A percentile compares a stretch with the other conserved stretches of the same genome.
Evolutionary conservation across 2,329 filamentous ascomycete species (phyloP).

Genomic region (Beauveria asiatica): DNA sequence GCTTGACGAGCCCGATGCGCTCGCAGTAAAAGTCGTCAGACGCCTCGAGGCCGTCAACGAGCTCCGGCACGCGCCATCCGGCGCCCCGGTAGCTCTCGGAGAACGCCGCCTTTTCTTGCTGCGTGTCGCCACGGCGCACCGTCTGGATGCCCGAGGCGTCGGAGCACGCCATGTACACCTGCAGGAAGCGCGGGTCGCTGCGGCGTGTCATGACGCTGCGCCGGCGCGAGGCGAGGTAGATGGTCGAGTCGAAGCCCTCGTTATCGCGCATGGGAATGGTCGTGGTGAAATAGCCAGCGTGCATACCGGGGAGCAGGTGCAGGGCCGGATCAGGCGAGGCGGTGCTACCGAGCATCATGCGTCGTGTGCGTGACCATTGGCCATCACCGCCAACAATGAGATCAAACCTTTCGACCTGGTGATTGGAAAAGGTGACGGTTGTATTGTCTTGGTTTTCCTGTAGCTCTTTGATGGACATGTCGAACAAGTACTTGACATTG

Average conservation of each 20-base stretch:
- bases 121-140: slow-evolving; percentile 22
- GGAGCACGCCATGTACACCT: slow-evolving; percentile 29
- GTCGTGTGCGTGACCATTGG: slow-evolving; percentile 39
- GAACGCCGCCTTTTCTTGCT: slow-evolving; percentile 31
- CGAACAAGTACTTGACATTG: slow-evolving; percentile 22
- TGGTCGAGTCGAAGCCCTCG: slow-evolving; percentile 23
- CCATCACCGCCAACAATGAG: slow-evolving; percentile 49
- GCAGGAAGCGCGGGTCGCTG: slow-evolving; percentile 26
- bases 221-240: slow-evolving; percentile 26
- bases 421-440: slow-evolving; percentile 33
- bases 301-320: slow-evolving; percentile 17
- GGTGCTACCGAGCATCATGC: slow-evolving; percentile 27
- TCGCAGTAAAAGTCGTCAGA: slow-evolving; percentile 38
- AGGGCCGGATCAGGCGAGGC: slow-evolving; percentile 14
- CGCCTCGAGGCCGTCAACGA: slow-evolving; percentile 34
- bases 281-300: slow-evolving; percentile 26
- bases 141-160: slow-evolving; percentile 5
- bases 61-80: slow-evolving; percentile 32
- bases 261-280: slow-evolving; percentile 20
- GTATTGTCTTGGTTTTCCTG: slow-evolving; percentile 24
- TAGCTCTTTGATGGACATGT: slow-evolving; percentile 16
- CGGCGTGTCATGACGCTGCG: slow-evolving; percentile 33
- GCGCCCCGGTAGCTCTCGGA: slow-evolving; percentile 31
- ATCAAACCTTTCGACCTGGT: slow-evolving; percentile 35
- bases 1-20: slow-evolving; percentile 35